phyloP scores from a whole-genome alignment of 805 yeast genomes.

The Saccharomycopsis lassenensis region DNA sequence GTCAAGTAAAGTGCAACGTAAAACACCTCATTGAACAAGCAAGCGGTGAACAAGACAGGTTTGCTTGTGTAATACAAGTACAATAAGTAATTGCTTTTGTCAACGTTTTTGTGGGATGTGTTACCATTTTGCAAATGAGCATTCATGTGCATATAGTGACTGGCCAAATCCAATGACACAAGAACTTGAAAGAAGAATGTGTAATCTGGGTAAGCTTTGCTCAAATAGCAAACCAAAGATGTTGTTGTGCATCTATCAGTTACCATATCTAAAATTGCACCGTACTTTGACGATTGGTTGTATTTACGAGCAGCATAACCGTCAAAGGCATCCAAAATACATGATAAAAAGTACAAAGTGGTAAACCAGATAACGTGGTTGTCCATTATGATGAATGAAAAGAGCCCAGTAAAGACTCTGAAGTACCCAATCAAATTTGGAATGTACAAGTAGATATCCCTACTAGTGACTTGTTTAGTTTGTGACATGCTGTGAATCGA shows the following conservation, averaged over 20 bases:
- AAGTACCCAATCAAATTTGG: constrained; percentile 90
- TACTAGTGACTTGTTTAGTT: too few species aligned
- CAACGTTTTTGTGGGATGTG: constrained; percentile 71
- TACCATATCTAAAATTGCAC: constrained; percentile 98
- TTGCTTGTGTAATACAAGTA: constrained; percentile 82
- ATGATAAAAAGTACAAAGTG: constrained; percentile 71
- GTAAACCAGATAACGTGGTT: constrained; percentile 74
- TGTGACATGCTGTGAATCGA: too few species aligned
- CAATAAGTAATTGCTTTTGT: constrained; percentile 59
- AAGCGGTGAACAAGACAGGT: constrained; percentile 72
- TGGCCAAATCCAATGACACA: constrained; percentile 76
- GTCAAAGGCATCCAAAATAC: constrained; percentile 90
- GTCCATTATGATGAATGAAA: constrained; percentile 75
- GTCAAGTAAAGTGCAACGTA: constrained; percentile 80
- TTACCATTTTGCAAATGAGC: constrained; percentile 79
- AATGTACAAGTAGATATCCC: constrained; percentile 61
- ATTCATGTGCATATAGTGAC: constrained; percentile 98
- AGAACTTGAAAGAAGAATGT: constrained; percentile 69
- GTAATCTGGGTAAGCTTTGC: constrained; percentile 25
- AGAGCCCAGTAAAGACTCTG: constrained; percentile 70
- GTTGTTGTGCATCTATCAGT: constrained; percentile 97
- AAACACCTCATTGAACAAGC: constrained; percentile 89
- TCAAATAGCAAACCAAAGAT: constrained; percentile 77
- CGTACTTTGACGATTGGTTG: constrained; percentile 83
- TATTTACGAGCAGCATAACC: constrained; percentile 89